These are phyloP conservation scores for Ascosphaera aggregata DNA, from an alignment of 2,329 filamentous ascomycete genomes.

Conservation along the genomic window DNA sequence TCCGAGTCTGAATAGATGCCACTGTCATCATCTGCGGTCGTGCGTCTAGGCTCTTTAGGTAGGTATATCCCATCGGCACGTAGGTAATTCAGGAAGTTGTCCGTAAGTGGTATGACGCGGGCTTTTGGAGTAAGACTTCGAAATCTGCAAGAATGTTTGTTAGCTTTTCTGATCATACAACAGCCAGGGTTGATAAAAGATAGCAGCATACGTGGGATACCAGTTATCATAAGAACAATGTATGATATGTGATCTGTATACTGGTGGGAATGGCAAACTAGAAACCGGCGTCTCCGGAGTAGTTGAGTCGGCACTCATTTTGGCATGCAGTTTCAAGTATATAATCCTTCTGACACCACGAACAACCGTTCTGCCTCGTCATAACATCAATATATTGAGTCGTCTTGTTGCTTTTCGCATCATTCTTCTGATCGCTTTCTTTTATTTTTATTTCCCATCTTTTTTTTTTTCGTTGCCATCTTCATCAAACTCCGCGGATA, in stretches of 20 bases:
- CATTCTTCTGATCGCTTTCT: no score
- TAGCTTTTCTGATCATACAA: conserved; percentile 1
- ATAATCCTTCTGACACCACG: no score
- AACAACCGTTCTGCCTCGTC: no score
- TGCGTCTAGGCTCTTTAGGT: conserved; percentile 26
- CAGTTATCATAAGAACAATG: conserved; percentile 88
- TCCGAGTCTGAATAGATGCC: conserved; percentile 35
- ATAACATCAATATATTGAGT: no score
- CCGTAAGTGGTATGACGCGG: conserved; percentile 53
- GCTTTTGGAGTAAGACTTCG: conserved; percentile 65
- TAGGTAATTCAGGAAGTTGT: conserved; percentile 62
- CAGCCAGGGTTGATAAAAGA: background rate
- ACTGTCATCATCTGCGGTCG: conserved; percentile 17
- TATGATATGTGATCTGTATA: conserved; percentile 68
- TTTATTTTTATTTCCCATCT: background rate
- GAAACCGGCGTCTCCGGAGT: background rate
- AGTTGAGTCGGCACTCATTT: background rate
- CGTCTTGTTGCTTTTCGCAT: no score
- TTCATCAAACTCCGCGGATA: background rate
- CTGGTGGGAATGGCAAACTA: conserved; percentile 49
- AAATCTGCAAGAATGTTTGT: conserved; percentile 30
- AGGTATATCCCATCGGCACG: conserved; percentile 82
- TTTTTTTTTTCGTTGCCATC: background rate
- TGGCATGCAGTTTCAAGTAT: background rate
- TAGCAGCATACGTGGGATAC: conserved; percentile 54